phyloP scores from a whole-genome alignment of 495 filamentous ascomycete species.

The Chaetomium cochliodes region DNA sequence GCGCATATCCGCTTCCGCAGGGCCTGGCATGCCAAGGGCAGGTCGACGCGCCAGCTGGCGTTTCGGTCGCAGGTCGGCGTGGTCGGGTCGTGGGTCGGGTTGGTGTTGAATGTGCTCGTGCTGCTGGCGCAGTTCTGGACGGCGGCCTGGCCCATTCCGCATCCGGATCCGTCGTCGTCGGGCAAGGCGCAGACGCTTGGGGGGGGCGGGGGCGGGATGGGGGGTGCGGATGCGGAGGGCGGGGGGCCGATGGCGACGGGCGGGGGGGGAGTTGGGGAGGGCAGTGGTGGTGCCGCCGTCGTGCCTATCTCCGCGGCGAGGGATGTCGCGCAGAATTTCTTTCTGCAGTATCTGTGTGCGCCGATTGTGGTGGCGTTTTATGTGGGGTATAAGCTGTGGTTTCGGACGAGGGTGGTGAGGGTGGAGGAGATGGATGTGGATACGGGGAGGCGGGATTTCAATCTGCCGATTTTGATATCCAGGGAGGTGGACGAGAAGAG shows the following conservation, averaged over 20 bases:
- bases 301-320: too few relatives aligned
- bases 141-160: constrained; percentile 68
- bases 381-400: constrained; percentile 75
- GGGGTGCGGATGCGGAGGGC: constrained; percentile 18
- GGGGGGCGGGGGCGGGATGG: not conserved
- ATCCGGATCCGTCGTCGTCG: not conserved
- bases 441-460: constrained; percentile 85
- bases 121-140: constrained; percentile 93
- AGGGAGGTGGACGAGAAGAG: constrained; percentile 72
- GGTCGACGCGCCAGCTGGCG: constrained; percentile 69
- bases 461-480: constrained; percentile 68
- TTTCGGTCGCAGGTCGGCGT: constrained; percentile 80
- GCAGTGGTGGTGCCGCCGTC: constrained; percentile 15
- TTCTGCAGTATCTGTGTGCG: constrained; percentile 74
- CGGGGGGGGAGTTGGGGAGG: constrained; percentile 44
- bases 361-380: constrained; percentile 79
- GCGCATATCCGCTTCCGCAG: constrained; percentile 88
- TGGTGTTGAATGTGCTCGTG: constrained; percentile 76
- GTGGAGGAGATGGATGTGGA: constrained; percentile 75
- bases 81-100: constrained; percentile 78
- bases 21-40: constrained; percentile 70
- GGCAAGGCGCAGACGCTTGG: not conserved
- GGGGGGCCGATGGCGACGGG: constrained; percentile 25
- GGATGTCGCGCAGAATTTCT: constrained; percentile 58
- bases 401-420: constrained; percentile 64